Base-by-base conservation (phyloP, 106 monocot species). In the Allium cepa region DNA sequence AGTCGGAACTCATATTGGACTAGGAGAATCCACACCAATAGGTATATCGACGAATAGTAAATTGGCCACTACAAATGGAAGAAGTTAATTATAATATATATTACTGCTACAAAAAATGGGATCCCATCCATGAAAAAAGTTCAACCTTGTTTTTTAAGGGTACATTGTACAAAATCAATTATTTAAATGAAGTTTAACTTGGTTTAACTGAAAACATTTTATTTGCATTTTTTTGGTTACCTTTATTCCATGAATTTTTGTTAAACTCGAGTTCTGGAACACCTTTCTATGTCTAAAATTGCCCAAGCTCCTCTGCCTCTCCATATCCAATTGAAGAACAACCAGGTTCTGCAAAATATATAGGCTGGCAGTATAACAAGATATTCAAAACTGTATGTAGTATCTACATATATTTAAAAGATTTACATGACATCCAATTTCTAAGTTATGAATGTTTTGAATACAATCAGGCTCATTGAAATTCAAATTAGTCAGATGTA, bases 21-120 rank as follows among this genome's bases (percentile, higher is more conserved):
- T n/a, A n/a, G n/a, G n/a, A n/a, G n/a, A n/a, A n/a, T 85, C 90
- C 5, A 90, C 90, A 50, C 90, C 90, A 60, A 86, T 77, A 53
- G 86, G 90, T 15, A 85, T 81, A 64, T 90, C 90, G 47, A 90
- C 46, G 58, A 90, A 90, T 28, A 80, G 59, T 49, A 85, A 60
- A 66, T 85, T 85, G 12, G 80, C 85, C 57, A 80, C 85, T 85
- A 75, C 46, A 67, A 67, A 64, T 51, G 47, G 10, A 53, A 66
- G 50, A 66, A 7, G 8, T n/a, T 11, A 26, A 8, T 26, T 49
- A n/a, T 49, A 66, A 50, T 4, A 67, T 28, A 0, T 5, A 61
- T 61, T 8, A 9, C 8, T 16, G 9, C 59, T 3, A 18, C 11
- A 59, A 17, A 17, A 26, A 9, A 16, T n/a, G 59, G 26, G 16